These are phyloP conservation scores for Botrytis sinoallii DNA, from an alignment of 2,329 filamentous ascomycete species.

Conservation along the genomic window DNA sequence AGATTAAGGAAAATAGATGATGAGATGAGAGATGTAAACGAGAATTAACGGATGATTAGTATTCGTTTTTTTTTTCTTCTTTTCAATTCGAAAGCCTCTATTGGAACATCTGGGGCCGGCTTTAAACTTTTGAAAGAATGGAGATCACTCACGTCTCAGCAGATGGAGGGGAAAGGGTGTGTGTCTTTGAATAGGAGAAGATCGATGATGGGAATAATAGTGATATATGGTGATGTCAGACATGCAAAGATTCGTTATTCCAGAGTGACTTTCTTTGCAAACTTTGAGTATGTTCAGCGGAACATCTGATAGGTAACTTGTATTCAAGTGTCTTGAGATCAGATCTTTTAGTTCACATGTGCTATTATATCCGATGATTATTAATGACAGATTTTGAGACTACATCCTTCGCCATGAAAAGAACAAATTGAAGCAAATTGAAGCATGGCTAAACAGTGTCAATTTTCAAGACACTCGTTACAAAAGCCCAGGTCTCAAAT, in stretches of 20 bases:
- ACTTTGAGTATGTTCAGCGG: neutral
- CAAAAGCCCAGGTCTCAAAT: neutral
- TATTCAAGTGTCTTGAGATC: neutral
- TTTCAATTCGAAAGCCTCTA: neutral
- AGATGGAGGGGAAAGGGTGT: neutral
- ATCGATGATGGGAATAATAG: neutral
- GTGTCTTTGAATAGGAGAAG: neutral
- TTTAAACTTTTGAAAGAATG: neutral
- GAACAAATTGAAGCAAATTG: neutral
- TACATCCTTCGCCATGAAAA: neutral
- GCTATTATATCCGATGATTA: neutral
- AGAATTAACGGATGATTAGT: neutral
- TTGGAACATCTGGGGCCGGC: neutral
- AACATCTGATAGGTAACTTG: neutral
- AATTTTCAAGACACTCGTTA: neutral
- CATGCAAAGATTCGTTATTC: neutral
- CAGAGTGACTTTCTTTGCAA: neutral
- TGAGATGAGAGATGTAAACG: neutral
- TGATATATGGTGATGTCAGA: neutral
- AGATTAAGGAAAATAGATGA: neutral
- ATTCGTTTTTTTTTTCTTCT: neutral
- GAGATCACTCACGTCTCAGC: neutral
- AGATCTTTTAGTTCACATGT: neutral
- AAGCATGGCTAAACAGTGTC: neutral
- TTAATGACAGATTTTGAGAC: neutral